phyloP scores from a whole-genome alignment of 2,329 filamentous ascomycete genomes.

The Ophiostoma populinum region DNA sequence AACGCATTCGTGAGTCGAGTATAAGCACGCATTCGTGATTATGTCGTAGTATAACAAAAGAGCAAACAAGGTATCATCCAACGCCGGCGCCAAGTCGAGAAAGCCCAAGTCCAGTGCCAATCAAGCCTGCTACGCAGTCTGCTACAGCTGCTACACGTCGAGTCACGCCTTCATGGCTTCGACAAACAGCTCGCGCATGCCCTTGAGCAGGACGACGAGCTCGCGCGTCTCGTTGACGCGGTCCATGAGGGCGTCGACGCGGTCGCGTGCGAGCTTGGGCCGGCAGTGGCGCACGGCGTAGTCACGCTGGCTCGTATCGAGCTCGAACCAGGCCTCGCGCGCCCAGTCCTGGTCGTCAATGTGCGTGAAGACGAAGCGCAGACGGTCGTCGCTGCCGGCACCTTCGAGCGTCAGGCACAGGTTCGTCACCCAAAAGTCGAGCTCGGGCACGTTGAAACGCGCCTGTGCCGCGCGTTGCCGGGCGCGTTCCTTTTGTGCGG shows the following conservation, averaged over 20 bases:
- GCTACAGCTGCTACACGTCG: no score
- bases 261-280: constrained; percentile 67
- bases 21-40: no score
- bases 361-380: constrained; percentile 83
- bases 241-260: constrained; percentile 60
- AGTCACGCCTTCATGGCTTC: constrained; percentile 40
- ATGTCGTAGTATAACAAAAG: no score
- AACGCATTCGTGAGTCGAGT: no score
- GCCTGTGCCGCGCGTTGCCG: constrained; percentile 66
- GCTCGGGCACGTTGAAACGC: constrained; percentile 77
- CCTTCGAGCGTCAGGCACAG: constrained; percentile 82
- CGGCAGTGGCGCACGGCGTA: constrained; percentile 70
- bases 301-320: constrained; percentile 63
- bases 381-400: constrained; percentile 61
- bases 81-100: no score
- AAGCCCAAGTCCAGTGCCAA: no score
- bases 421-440: constrained; percentile 91
- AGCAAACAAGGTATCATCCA: no score
- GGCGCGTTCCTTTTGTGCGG: constrained; percentile 56
- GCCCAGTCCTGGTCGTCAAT: constrained; percentile 78
- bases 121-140: no score
- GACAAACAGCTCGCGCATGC: constrained; percentile 65
- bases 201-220: constrained; percentile 55
- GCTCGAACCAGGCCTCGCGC: constrained; percentile 82
- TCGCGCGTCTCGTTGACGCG: constrained; percentile 67